Conservation (phyloP, 2,329 filamentous ascomycete species). For the Botrytis byssoidea region DNA sequence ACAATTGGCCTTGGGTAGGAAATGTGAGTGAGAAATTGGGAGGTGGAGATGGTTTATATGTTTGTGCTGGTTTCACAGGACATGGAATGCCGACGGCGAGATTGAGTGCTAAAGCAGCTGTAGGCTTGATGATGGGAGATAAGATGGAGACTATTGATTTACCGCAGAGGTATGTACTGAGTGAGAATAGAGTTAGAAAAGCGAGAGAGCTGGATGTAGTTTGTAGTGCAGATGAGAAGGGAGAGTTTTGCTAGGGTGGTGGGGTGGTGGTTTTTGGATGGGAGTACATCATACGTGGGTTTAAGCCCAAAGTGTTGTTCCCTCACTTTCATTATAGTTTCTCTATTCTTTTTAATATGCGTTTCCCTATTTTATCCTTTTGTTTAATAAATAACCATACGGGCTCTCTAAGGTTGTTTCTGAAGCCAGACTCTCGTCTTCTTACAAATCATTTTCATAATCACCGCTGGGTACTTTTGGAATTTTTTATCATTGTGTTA, state of each 20-base stretch:
- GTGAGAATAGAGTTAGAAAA: slow-evolving; percentile 27
- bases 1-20: slow-evolving; percentile 70
- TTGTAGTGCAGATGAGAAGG: slow-evolving; percentile 31
- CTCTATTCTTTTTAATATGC: background rate
- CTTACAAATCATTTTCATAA: background rate
- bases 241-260: background rate
- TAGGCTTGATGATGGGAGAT: slow-evolving; percentile 54
- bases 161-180: slow-evolving; percentile 43
- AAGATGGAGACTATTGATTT: slow-evolving; percentile 44
- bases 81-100: slow-evolving; percentile 77
- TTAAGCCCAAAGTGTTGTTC: background rate
- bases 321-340: background rate
- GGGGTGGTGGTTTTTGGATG: background rate
- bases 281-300: background rate
- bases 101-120: slow-evolving; percentile 62
- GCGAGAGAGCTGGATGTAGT: slow-evolving; percentile 34
- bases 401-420: no score
- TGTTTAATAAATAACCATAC: background rate
- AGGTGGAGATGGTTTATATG: slow-evolving; percentile 57
- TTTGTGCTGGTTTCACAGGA: slow-evolving; percentile 67
- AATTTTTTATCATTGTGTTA: background rate
- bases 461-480: no score
- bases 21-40: slow-evolving; percentile 53
- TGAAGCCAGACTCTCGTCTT: background rate
- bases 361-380: background rate